Evolutionary conservation across 345 rosid genomes (phyloP).

Genomic region (Citrus unshiu): DNA sequence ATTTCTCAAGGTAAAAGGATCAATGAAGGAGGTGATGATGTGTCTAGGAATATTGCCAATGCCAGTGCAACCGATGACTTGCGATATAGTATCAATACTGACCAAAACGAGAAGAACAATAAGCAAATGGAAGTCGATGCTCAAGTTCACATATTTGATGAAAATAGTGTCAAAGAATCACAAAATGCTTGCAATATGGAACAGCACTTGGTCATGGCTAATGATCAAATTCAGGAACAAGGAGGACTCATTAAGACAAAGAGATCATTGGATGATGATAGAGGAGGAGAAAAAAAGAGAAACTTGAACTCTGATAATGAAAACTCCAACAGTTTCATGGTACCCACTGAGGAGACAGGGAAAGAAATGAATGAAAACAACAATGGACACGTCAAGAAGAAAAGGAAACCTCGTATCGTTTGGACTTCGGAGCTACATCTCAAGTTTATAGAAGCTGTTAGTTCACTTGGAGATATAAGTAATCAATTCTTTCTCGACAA

Average conservation of each 20-base stretch:
- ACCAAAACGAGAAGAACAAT: neutral
- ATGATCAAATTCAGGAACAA: neutral
- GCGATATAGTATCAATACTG: neutral
- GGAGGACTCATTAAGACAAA: neutral
- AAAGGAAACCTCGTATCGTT: slow-evolving; percentile 1
- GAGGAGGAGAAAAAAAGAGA: neutral
- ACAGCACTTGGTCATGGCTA: neutral
- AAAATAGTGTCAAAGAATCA: neutral
- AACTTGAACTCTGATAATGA: neutral
- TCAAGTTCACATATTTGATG: neutral
- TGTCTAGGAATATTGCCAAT: neutral
- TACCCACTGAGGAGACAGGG: neutral
- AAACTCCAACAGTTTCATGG: neutral
- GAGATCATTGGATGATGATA: neutral
- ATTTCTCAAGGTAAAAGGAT: neutral
- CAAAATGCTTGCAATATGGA: neutral
- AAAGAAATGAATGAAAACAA: neutral
- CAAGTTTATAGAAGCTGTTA: slow-evolving; percentile 38
- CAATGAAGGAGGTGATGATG: neutral
- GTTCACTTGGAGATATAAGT: slow-evolving; percentile 35
- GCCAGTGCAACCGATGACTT: neutral
- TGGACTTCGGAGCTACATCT: slow-evolving; percentile 41
- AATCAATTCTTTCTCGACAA: neutral
- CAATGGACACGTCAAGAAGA: neutral
- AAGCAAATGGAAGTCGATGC: neutral